Base-by-base conservation (phyloP, 352 stramenopile species). In the Phytophthora podocarpi region DNA sequence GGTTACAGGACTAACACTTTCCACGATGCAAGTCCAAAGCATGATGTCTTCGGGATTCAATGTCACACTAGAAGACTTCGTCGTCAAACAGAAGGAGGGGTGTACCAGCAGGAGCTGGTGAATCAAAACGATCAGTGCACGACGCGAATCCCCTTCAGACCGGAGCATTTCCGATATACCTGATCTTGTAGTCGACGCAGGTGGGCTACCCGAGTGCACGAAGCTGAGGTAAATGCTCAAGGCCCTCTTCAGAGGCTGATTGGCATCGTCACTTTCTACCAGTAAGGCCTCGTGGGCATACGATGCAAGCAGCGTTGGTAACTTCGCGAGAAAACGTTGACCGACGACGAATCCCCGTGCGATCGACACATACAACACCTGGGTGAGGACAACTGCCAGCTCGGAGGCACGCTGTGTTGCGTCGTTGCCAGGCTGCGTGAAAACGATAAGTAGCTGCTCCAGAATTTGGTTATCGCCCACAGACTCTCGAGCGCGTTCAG, bases 391-490 rank as follows among this genome's bases (percentile, higher is more conserved):
- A 12, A 77, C 50, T 4, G 73, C 59, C 3, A 90, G 40, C 1
- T 65, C 50, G 0, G 63, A 59, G 2, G 49, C 47, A 5, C 37
- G 67, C 10, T 65, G 48, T n/a, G 61, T 32, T 28, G 49, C 50
- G 3, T 63, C 40, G 18, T 67, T 74, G 2, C 63, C 59, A 21
- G 76, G 65, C 34, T 91, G 76, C 9, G 70, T 79, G 31, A 89
- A 85, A 1, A 89, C 72, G 24, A 91, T 89, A 20, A 91, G 57
- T 3, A 89, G 50, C 36, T 86, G 82, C 53, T 91, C 79, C 0
- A 91, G 69, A 40, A 89, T 87, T 26, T 89, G 76, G 42, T 74
- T 86, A 6, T 76, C 78, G 10, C 60, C 75, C 21, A 89, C 81
- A 3, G 76, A 82, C 15, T 59, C 41, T 4, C 72, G 74, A 20